A percentile compares a stretch with the other conserved stretches of the same genome.
Evolutionary conservation across 306 rosid genomes (phyloP).

Genomic region (Luffa acutangula): DNA sequence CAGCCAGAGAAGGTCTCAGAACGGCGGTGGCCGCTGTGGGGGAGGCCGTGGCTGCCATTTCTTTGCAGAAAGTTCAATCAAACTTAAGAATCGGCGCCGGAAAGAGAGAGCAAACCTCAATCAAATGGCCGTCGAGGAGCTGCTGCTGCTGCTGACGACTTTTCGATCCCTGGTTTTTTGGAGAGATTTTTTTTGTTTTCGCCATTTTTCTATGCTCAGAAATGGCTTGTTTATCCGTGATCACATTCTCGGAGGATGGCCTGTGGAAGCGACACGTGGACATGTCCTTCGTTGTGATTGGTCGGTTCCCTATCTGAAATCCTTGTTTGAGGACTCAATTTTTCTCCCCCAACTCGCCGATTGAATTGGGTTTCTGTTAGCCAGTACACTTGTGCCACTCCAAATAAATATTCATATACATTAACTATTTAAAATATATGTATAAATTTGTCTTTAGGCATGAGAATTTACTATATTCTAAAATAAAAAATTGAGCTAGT

Average conservation of each 20-base stretch:
- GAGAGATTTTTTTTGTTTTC: neutral
- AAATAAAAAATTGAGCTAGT: too few species aligned
- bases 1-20: slow-evolving; percentile 27
- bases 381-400: too few species aligned
- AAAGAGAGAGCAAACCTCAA: neutral
- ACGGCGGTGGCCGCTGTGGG: slow-evolving; percentile 49
- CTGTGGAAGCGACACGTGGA: slow-evolving; percentile 47
- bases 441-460: neutral
- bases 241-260: slow-evolving; percentile 3
- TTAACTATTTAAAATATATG: neutral
- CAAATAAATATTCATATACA: neutral
- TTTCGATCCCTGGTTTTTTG: neutral
- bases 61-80: neutral
- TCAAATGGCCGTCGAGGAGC: neutral
- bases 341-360: neutral
- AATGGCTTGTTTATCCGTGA: slow-evolving; percentile 35
- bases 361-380: too few species aligned
- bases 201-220: slow-evolving; percentile 14
- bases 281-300: slow-evolving; percentile 24
- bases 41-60: slow-evolving; percentile 53
- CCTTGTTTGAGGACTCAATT: slow-evolving; percentile 21
- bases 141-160: neutral
- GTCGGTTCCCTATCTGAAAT: slow-evolving; percentile 57
- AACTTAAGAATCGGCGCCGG: slow-evolving; percentile 3
- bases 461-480: neutral